Evolutionary conservation across 352 stramenopile species (phyloP).

Genomic region (Pythium coloratum): DNA sequence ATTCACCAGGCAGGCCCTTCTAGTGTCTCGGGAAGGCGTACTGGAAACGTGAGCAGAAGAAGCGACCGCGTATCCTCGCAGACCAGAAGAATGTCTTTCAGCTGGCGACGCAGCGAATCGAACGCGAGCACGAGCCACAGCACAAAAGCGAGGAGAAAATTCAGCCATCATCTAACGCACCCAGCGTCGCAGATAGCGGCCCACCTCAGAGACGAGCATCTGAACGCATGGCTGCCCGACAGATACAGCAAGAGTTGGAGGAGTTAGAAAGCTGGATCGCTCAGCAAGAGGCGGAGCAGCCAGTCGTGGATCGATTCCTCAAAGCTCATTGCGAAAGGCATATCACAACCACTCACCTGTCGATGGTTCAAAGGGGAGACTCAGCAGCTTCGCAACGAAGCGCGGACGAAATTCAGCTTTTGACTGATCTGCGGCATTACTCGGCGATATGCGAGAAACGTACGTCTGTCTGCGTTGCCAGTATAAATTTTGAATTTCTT

Average conservation of each 20-base stretch:
- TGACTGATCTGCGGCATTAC: constrained; percentile 38
- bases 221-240: constrained; percentile 16
- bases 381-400: background rate
- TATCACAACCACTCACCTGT: constrained; percentile 14
- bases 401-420: constrained; percentile 26
- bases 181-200: background rate
- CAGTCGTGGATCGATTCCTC: constrained; percentile 25
- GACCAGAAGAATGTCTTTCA: constrained; percentile 33
- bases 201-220: constrained; percentile 20
- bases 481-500: background rate
- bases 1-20: background rate
- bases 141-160: background rate
- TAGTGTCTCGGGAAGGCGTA: constrained; percentile 40
- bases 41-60: constrained; percentile 42
- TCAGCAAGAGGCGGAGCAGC: constrained; percentile 12
- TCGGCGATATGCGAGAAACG: constrained; percentile 40
- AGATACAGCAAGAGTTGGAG: constrained; percentile 25
- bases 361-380: background rate
- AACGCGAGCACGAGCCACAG: background rate
- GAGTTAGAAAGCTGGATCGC: constrained; percentile 20
- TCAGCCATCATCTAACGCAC: background rate
- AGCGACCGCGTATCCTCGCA: constrained; percentile 28
- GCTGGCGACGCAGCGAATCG: constrained; percentile 15
- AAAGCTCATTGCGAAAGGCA: constrained; percentile 19
- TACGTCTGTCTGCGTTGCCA: constrained; percentile 18